A percentile compares a stretch with the other conserved stretches of the same genome.
phyloP scores from a whole-genome alignment of 1,284 basidiomycete genomes.

The Macrocybe sp. region DNA sequence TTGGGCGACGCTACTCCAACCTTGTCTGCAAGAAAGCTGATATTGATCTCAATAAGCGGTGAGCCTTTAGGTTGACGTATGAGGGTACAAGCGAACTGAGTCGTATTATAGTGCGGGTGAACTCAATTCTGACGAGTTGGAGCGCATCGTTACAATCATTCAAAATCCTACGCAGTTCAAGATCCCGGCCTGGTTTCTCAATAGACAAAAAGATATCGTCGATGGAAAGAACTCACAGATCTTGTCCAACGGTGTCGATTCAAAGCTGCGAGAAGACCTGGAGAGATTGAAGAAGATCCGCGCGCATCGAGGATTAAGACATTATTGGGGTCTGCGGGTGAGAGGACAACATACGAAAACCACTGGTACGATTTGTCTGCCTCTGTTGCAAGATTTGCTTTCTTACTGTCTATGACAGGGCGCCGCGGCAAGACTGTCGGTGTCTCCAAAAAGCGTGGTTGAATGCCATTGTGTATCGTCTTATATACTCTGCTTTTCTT shows the following conservation, averaged over 20 bases:
- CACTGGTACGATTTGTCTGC: slow-evolving; percentile 60
- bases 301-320: slow-evolving; percentile 96
- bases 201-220: slow-evolving; percentile 97
- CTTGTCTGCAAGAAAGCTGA: slow-evolving; percentile 99
- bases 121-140: slow-evolving; percentile 73
- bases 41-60: slow-evolving; percentile 99
- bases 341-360: slow-evolving; percentile 99
- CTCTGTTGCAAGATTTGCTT: not conserved
- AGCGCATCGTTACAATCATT: slow-evolving; percentile 99
- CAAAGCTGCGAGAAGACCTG: slow-evolving; percentile 97
- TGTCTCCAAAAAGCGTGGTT: slow-evolving; percentile 90
- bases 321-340: slow-evolving; percentile 95
- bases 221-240: slow-evolving; percentile 98
- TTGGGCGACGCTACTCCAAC: slow-evolving; percentile 98
- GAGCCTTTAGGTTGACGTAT: slow-evolving; percentile 25
- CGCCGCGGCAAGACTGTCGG: slow-evolving; percentile 90
- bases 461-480: slow-evolving; percentile 24
- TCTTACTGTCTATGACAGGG: slow-evolving; percentile 37
- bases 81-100: not conserved
- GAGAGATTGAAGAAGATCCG: slow-evolving; percentile 99
- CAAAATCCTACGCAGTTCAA: slow-evolving; percentile 99
- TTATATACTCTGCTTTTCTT: slow-evolving; percentile 2
- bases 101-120: slow-evolving; percentile 34
- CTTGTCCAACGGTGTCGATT: slow-evolving; percentile 96
- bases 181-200: slow-evolving; percentile 98